Base-by-base conservation (phyloP, 2,329 filamentous ascomycete species). In the Fusarium secorum region DNA sequence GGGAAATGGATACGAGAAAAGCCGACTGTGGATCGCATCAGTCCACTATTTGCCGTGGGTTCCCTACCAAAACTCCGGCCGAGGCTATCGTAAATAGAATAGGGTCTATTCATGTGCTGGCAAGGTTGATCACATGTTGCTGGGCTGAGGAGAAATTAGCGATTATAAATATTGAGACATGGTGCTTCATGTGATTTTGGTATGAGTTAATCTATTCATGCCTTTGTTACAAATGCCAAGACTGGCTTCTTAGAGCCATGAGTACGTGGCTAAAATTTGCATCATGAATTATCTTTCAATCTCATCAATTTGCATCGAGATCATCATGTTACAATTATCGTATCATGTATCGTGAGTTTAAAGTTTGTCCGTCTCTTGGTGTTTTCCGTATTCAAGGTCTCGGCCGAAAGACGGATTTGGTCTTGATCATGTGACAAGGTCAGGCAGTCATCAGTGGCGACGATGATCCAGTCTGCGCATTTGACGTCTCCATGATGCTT, bases 1-100 rank as follows among this genome's bases (percentile, higher is more conserved):
- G 11, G 22, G 26, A 13, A 32, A 54, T 18, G 36, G 38, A 28
- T 28, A n/a, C 39, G 42, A 28, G 44, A 24, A 57, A 57, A 11
- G 9, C 64, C 64, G 64, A 68, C 14, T 41, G 57, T 68, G 64
- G 64, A 55, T 61, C 60, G 22, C 9, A 39, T 67, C 64, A 67
- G 64, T 52, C 64, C 64, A 67, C 56, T 45, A 60, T 48, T 65
- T 58, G 54, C 54, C 42, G 41, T 49, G 32, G 32, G 20, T 28
- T 38, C 22, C 22, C 30, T 38, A 36, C 22, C 15, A 44, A 33
- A 64, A 45, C 11, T 28, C 38, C 35, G 24, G 11, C 48, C 55
- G 55, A 67, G 55, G 59, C 11, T 24, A n/a, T 26, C 10, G 14
- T 39, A 3, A 9, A 30, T 7, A 6, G n/a, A 51, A 32, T 18